Evolutionary conservation across 164 flowering plant genomes (phyloP), one percentile per base, ranked within the genome.

Genomic region (Macadamia tetraphylla): DNA sequence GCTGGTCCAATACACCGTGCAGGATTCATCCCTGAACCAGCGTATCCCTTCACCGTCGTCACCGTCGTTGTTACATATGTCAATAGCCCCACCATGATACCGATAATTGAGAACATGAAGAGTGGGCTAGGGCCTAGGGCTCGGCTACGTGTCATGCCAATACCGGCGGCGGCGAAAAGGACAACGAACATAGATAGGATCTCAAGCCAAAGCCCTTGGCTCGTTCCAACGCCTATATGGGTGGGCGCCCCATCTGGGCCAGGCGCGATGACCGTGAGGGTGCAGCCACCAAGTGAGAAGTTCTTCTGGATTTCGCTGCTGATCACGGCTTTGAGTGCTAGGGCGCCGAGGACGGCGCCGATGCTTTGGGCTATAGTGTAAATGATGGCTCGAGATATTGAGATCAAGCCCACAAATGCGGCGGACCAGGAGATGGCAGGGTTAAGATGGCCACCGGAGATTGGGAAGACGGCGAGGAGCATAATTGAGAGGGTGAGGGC

Each of bases 1-100:
- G 78, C 83, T 0, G 83, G 69, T 3, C 80, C 83, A 11, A 77
- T 55, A 15, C 83, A 77, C 73, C 80, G 64, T 13, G 80, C 80
- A 0, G 83, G 80, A 67, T 77, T 80, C 67, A 80, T 17, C 6
- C 79, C 83, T 6, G 68, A 80, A 1, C 80, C 83, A 0, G 75
- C 75, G 56, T 75, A 77, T 3, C 75, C 83, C 0, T 43, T n/a
- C 48, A 3, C 23, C 9, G 68, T 77, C 0, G 80, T 73, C 4
- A 77, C 70, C 0, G 68, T 57, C 3, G 62, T 66, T 1, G 80
- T 77, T 58, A 80, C 73, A 67, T 72, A 77, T 17, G 77, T 70
- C 1, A 66, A 70, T 6, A 80, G 23, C 3, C 56, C 80, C 68
- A 70, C 48, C 13, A 62, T 35, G 14, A 53, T 71, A 0, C 71